Evolutionary conservation across 2,329 filamentous ascomycete species (phyloP), one percentile per base, ranked within the genome.

Genomic region (Verticillium nonalfalfae): DNA sequence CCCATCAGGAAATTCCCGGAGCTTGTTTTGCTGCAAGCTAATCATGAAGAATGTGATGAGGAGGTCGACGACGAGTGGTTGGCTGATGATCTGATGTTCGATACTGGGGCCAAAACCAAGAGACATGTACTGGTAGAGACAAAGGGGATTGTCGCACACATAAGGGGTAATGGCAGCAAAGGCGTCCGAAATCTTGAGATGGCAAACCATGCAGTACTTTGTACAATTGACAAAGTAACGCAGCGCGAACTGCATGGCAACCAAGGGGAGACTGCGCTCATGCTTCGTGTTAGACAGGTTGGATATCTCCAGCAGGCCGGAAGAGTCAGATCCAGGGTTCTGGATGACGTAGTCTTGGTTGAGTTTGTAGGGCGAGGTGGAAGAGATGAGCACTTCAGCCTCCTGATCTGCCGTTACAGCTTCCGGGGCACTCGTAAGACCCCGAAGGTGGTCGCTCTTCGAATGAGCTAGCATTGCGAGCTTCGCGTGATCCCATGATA

Each of bases 121-220:
- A 15, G 85, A 81, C 81, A 96, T 90, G 75, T 95, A 96, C 70
- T 97, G 93, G 69, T 90, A 96, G 4, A 96, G 78, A 69, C 93
- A 97, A 3, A 97, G 79, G 1, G 82, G 79, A 13, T 85, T 82
- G 26, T 85, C 84, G 74, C 93, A 97, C 55, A 97, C 91, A 63
- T 90, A 91, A 2, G 90, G 90, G 66, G 90, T 91, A 63, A 93
- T 78, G 1, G 89, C 85, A 67, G 88, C 85, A 40, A 94, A 87
- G 0, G 85, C 82, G 2, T 80, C 81, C 1, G 83, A 73, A 39
- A 91, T 81, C 6, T 57, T 52, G 66, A 84, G 83, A 72, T 96
- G 90, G 69, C 93, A 97, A 31, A 93, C 87, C 60, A 96, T 82
- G 72, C 93, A 97, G 72, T 94, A 96, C 60, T 95, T 87, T 0